Percentiles rank a stretch among this genome's conserved stretches.
phyloP scores from a whole-genome alignment of 192 early-diverging fungal genomes.

The Rhizophagus sp. region DNA sequence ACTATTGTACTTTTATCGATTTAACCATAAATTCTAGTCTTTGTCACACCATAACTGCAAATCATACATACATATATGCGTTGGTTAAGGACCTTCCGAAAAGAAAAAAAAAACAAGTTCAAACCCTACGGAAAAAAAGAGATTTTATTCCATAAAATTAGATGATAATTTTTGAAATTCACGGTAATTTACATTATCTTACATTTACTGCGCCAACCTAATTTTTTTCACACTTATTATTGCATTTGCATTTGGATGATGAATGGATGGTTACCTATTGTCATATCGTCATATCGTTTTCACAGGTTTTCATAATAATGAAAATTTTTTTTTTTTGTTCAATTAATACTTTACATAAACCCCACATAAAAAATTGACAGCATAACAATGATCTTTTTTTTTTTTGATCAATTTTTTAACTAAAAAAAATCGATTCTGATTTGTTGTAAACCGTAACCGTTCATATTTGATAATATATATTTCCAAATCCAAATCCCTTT shows the following conservation, averaged over 20 bases:
- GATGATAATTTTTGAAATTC: neutral
- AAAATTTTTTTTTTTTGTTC: too few species aligned
- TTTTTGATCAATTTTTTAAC: neutral
- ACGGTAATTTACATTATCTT: neutral
- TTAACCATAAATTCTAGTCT: too few species aligned
- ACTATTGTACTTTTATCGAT: too few species aligned
- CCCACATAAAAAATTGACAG: neutral
- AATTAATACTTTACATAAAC: neutral
- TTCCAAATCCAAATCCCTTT: too few species aligned
- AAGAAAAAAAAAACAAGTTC: too few species aligned
- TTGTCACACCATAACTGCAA: too few species aligned
- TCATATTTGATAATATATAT: too few species aligned
- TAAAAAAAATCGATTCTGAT: too few species aligned
- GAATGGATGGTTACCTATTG: neutral
- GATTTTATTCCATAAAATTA: neutral
- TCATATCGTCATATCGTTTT: neutral
- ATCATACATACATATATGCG: too few species aligned
- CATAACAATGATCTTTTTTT: neutral
- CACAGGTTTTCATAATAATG: neutral
- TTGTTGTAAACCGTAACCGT: too few species aligned
- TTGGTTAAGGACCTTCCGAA: too few species aligned
- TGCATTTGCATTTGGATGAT: neutral
- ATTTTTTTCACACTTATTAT: neutral
- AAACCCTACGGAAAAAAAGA: neutral
- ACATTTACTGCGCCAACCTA: neutral